phyloP scores from a whole-genome alignment of 768 basidiomycete genomes.

The Podaxis mareebaensis region DNA sequence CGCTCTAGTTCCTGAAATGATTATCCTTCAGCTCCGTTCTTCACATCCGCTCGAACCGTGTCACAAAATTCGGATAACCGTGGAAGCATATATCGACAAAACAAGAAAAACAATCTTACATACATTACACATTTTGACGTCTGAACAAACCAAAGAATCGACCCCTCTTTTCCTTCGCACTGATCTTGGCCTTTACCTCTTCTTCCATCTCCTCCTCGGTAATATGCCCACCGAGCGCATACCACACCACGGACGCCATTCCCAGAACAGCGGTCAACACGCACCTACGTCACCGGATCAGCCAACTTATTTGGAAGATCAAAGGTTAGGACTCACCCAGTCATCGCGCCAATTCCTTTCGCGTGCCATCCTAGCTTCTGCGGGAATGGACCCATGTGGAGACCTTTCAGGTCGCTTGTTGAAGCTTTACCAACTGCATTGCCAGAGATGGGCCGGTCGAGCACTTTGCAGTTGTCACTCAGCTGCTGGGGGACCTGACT shows the following conservation, averaged over 20 bases:
- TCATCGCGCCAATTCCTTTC: constrained; percentile 76
- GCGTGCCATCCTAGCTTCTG: constrained; percentile 74
- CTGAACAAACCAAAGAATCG: constrained; percentile 38
- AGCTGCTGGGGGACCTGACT: constrained; percentile 56
- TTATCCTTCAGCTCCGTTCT: too few relatives aligned
- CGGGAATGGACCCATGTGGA: constrained; percentile 68
- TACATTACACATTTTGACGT: constrained; percentile 1
- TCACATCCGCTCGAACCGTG: too few relatives aligned
- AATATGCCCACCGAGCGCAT: constrained; percentile 70
- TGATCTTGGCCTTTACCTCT: constrained; percentile 58
- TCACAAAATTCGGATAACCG: too few relatives aligned
- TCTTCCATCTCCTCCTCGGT: constrained; percentile 82
- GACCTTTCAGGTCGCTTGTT: constrained; percentile 66
- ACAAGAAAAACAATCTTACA: background rate
- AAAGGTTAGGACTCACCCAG: constrained; percentile 45
- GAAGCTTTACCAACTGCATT: constrained; percentile 86
- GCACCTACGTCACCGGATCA: constrained; percentile 46
- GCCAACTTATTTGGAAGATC: constrained; percentile 18
- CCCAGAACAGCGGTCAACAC: constrained; percentile 84
- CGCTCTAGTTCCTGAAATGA: too few relatives aligned
- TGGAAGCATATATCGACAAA: background rate
- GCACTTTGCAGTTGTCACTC: constrained; percentile 71
- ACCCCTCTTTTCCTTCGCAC: constrained; percentile 54
- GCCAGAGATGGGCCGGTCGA: constrained; percentile 60
- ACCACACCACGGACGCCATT: constrained; percentile 84